Percentiles rank a stretch among this genome's conserved stretches.
Conservation (phyloP, 176 grass and related monocot genomes). For the Zoysia pacifica region DNA sequence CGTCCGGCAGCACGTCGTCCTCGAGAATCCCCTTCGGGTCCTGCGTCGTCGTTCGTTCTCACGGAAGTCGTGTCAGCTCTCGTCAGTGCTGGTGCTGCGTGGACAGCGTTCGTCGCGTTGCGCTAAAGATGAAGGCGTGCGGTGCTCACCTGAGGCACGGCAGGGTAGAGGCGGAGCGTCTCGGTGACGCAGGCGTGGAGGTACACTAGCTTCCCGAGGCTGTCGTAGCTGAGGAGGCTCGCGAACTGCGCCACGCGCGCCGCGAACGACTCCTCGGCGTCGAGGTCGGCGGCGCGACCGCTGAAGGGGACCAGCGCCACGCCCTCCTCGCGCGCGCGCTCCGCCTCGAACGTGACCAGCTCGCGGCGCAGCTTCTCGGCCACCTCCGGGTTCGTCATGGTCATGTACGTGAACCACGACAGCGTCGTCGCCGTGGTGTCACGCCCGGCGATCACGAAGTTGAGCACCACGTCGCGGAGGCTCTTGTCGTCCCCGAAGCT, state of each 20-base stretch:
- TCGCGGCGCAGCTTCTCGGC: too few species aligned
- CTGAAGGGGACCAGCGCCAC: slow-evolving; percentile 9
- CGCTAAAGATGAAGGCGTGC: neutral
- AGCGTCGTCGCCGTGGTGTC: slow-evolving; percentile 70
- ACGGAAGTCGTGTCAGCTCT: too few species aligned
- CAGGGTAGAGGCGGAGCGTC: slow-evolving; percentile 70
- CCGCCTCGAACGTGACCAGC: neutral
- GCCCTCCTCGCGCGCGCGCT: slow-evolving; percentile 37
- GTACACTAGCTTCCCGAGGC: slow-evolving; percentile 66
- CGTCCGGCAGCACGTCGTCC: slow-evolving; percentile 73
- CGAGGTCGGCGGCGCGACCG: slow-evolving; percentile 29
- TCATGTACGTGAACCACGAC: slow-evolving; percentile 61
- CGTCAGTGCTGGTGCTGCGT: too few species aligned
- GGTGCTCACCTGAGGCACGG: slow-evolving; percentile 58
- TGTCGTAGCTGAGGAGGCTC: neutral
- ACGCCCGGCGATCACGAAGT: slow-evolving; percentile 72
- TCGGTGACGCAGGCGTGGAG: slow-evolving; percentile 79
- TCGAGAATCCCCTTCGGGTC: slow-evolving; percentile 71
- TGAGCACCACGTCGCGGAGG: slow-evolving; percentile 73
- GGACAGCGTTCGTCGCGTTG: neutral
- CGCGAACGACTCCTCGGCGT: slow-evolving; percentile 32
- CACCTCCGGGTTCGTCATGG: slow-evolving; percentile 35
- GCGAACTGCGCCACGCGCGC: slow-evolving; percentile 34
- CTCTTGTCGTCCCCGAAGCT: slow-evolving; percentile 53
- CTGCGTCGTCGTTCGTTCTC: slow-evolving; percentile 11